A percentile compares a stretch with the other conserved stretches of the same genome.
These are phyloP conservation scores for Trichoderma erinaceum DNA, from an alignment of 495 filamentous ascomycete genomes.

Conservation along the genomic window DNA sequence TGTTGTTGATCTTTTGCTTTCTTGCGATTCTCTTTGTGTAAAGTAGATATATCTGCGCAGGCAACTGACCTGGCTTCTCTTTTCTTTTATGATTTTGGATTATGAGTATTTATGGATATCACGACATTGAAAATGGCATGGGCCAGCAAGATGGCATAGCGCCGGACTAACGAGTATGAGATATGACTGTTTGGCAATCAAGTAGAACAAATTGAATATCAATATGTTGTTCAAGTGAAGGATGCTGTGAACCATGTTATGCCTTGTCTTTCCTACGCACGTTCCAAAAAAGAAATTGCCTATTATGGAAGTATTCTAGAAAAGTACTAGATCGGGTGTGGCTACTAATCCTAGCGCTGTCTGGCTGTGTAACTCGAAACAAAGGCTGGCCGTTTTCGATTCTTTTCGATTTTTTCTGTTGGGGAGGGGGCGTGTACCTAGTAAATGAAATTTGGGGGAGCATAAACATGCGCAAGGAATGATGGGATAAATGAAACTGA, in stretches of 20 bases:
- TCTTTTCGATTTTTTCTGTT: too few relatives aligned
- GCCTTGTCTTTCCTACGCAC: neutral
- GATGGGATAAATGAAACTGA: too few relatives aligned
- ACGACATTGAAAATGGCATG: neutral
- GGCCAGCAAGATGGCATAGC: neutral
- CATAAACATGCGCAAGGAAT: too few relatives aligned
- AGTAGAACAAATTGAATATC: neutral
- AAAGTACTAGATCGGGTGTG: neutral
- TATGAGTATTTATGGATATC: neutral
- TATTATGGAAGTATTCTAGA: neutral
- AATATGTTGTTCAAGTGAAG: neutral
- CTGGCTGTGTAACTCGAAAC: too few relatives aligned
- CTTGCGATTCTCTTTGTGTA: neutral
- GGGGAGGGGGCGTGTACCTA: too few relatives aligned
- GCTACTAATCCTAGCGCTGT: too few relatives aligned
- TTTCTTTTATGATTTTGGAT: neutral
- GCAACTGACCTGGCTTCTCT: constrained; percentile 6
- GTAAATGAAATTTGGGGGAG: too few relatives aligned
- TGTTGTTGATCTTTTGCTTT: too few relatives aligned
- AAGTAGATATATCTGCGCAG: neutral
- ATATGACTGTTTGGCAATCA: neutral
- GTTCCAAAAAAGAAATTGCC: neutral
- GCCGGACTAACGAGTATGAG: constrained; percentile 1
- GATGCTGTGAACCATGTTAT: neutral
- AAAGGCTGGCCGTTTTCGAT: too few relatives aligned